Evolutionary conservation across 2,329 filamentous ascomycete species (phyloP), one percentile per base, ranked within the genome.

Genomic region (Penicillium brevicompactum): DNA sequence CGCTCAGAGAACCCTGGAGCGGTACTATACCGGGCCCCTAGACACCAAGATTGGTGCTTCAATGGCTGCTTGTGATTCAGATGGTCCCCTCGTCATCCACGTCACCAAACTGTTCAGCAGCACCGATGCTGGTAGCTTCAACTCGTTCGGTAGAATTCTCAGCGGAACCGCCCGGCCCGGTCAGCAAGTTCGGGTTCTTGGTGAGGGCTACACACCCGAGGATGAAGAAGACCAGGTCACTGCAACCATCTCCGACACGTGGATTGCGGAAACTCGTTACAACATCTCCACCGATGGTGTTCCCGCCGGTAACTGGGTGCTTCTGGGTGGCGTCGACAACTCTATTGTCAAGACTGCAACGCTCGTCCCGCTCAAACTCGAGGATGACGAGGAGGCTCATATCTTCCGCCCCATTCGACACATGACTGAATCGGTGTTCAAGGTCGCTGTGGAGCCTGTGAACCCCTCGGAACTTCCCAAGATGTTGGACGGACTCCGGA

Each of bases 291-390:
- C 91, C 0, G 91, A 92, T 64, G 94, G 94, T 47, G 87, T 99
- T 24, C 94, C 94, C 5, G 94, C 94, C 1, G 94, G 94, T 42
- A 97, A 95, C 70, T 90, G 91, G 81, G 93, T 95, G 13, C 79
- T 99, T n/a, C 82, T 99, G 14, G 87, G 90, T 52, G 94, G 93
- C 13, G 87, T 99, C 27, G 93, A 97, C 78, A 97, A 97, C 74
- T 97, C 92, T 4, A 97, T 99, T 66, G 91, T 97, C 76, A 99
- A 99, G 76, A 93, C 92, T 2, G 94, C 94, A 8, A 99, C 94
- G 0, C 82, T 99, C 46, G 86, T 99, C 30, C 86, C 91, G 1
- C 85, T 86, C 38, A 88, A 87, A 62, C 82, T 96, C 8, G 88
- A 91, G 24, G 88, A 95, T 49, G 86, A 94, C 45, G 93, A 97